These are phyloP conservation scores for Suillus decipiens DNA, from an alignment of 768 basidiomycete species.

Conservation along the genomic window DNA sequence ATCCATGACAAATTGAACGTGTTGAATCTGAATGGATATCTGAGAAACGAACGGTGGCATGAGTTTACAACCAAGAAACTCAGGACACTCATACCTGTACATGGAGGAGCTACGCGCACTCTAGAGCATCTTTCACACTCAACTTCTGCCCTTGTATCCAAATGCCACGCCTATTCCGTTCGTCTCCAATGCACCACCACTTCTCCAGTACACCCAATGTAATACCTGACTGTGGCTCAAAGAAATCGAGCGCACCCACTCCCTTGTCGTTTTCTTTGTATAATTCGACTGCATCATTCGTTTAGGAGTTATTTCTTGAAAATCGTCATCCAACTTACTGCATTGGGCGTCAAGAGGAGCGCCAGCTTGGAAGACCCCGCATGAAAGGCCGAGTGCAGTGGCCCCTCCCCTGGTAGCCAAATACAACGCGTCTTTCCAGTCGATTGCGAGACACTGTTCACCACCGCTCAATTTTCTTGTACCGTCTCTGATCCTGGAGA, in stretches of 20 bases:
- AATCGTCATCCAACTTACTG: constrained; percentile 45
- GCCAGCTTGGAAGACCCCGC: constrained; percentile 60
- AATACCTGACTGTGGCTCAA: constrained; percentile 34
- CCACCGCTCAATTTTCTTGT: constrained; percentile 30
- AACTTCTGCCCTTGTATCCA: constrained; percentile 73
- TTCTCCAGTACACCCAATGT: constrained; percentile 69
- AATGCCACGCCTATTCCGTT: constrained; percentile 60
- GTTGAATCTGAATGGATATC: neutral
- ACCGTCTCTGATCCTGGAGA: constrained; percentile 71
- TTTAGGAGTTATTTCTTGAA: constrained; percentile 1
- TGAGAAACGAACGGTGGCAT: neutral
- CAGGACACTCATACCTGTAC: neutral
- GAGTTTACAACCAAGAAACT: neutral
- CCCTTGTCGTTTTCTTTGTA: constrained; percentile 32
- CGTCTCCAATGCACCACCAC: constrained; percentile 88
- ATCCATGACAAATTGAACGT: neutral
- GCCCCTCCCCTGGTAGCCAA: constrained; percentile 84
- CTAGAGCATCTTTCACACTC: neutral
- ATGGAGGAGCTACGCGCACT: too few species aligned
- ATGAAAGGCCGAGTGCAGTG: constrained; percentile 60
- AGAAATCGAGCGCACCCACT: constrained; percentile 71
- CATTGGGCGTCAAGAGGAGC: constrained; percentile 75
- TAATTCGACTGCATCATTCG: neutral
- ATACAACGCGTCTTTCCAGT: constrained; percentile 82
- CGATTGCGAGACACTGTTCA: constrained; percentile 46